These are phyloP conservation scores for Beauveria pseudobassiana DNA, from an alignment of 2,329 filamentous ascomycete genomes.

Conservation along the genomic window DNA sequence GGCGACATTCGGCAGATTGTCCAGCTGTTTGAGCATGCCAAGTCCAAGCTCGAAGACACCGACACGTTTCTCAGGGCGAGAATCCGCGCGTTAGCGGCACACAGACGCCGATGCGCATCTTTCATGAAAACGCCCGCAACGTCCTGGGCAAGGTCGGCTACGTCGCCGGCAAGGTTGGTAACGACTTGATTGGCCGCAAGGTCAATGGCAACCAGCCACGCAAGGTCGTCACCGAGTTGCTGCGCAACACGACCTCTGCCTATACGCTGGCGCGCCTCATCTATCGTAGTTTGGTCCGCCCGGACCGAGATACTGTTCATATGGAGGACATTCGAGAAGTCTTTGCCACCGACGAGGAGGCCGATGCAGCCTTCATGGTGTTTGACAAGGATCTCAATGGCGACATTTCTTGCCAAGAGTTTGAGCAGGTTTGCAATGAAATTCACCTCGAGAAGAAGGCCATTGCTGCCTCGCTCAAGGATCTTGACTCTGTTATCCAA, in stretches of 20 bases:
- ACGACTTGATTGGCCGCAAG: slow-evolving; percentile 79
- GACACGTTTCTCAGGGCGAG: slow-evolving; percentile 40
- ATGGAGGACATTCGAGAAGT: slow-evolving; percentile 71
- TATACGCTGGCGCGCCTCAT: slow-evolving; percentile 82
- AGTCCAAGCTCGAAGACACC: slow-evolving; percentile 57
- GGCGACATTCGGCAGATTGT: slow-evolving; percentile 65
- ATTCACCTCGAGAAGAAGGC: slow-evolving; percentile 92
- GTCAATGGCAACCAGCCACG: slow-evolving; percentile 68
- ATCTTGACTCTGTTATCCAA: slow-evolving; percentile 85
- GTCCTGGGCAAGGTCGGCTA: slow-evolving; percentile 76
- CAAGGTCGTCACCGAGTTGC: slow-evolving; percentile 73
- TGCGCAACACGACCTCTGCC: slow-evolving; percentile 64
- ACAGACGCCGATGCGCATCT: slow-evolving; percentile 65
- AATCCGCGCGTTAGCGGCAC: slow-evolving; percentile 45
- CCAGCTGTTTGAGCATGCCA: slow-evolving; percentile 60
- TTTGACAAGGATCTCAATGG: slow-evolving; percentile 97
- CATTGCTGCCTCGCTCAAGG: slow-evolving; percentile 89
- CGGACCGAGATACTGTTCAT: slow-evolving; percentile 67
- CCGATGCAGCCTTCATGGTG: slow-evolving; percentile 80
- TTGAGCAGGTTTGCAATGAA: slow-evolving; percentile 88
- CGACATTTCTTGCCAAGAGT: slow-evolving; percentile 90
- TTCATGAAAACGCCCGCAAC: slow-evolving; percentile 68
- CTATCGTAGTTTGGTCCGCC: slow-evolving; percentile 76
- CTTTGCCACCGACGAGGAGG: slow-evolving; percentile 77
- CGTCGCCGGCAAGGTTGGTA: slow-evolving; percentile 76